Evolutionary conservation across 2,329 filamentous ascomycete species (phyloP), one percentile per base, ranked within the genome.

Genomic region (Mycosphaerella sp.): DNA sequence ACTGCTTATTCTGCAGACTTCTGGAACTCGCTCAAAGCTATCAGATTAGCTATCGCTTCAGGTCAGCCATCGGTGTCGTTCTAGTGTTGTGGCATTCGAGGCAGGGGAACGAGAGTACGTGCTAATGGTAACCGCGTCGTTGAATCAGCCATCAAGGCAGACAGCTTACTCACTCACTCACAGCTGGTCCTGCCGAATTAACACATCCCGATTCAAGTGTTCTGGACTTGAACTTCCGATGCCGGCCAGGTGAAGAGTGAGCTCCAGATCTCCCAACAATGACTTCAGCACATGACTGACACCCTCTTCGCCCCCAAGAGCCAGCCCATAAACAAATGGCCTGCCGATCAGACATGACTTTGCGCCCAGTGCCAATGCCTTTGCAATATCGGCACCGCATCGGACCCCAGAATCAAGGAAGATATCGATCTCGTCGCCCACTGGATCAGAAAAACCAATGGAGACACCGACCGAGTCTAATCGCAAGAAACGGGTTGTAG

Each of bases 361-460:
- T 0, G 79, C 81, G 2, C 80, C 82, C 4, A 79, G 59, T 14
- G 71, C 71, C 32, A 78, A 61, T 4, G 75, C 76, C 55, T 79
- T 79, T 41, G 75, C 67, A 28, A 76, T 68, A 63, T 79, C 76
- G 3, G 65, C 69, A 2, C 76, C 76, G 4, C 70, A 73, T 13
- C 75, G 66, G 32, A 78, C 67, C 1, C 76, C 76, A 12, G 71
- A 73, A 58, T 79, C 76, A 47, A 79, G 79, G 7, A 79, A 65
- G 1, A 78, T 67, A 1, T 71, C 73, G 2, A 71, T 25, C 48
- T 67, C 67, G 37, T 70, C 68, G 21, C 71, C 78, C 0, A 82
- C 80, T 0, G 84, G 82, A 62, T 89, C 85, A 1, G 75, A 75
- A 57, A 88, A 82, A 1, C 83, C 84, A 2, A 83, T 74, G 40